Evolutionary conservation across 2,329 filamentous ascomycete species (phyloP).

Genomic region (Penicillium sp.): DNA sequence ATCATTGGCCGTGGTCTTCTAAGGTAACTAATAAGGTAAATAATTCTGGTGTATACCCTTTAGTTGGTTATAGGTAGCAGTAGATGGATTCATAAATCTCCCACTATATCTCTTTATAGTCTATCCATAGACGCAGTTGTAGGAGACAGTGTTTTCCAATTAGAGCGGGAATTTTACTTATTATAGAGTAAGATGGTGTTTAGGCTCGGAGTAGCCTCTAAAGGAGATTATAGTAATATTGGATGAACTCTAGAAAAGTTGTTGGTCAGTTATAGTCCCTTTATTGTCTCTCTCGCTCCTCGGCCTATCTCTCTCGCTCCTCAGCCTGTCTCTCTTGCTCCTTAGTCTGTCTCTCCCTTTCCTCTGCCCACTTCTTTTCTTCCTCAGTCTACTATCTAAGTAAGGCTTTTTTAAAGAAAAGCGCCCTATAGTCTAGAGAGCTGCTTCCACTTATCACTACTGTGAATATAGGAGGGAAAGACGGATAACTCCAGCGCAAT

Average conservation of each 20-base stretch:
- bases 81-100: constrained; percentile 22
- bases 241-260: constrained; percentile 3
- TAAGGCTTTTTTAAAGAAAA: not conserved
- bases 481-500: not conserved
- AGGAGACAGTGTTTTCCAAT: constrained; percentile 26
- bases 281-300: constrained; percentile 4
- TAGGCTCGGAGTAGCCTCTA: constrained; percentile 12
- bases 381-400: constrained; percentile 1
- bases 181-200: constrained; percentile 21
- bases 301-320: not conserved
- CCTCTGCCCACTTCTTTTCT: not conserved
- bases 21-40: constrained; percentile 19
- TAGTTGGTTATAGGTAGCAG: constrained; percentile 15
- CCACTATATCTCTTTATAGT: constrained; percentile 18
- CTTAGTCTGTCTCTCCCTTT: not conserved
- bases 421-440: constrained; percentile 1
- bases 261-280: constrained; percentile 2
- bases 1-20: constrained; percentile 14
- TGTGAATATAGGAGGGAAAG: not conserved
- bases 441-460: not conserved
- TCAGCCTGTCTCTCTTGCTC: not conserved
- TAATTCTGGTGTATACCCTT: constrained; percentile 8
- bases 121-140: constrained; percentile 18
- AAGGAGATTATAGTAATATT: not conserved
- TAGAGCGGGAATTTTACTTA: constrained; percentile 19